Evolutionary conservation across 2,329 filamentous ascomycete genomes (phyloP).

Genomic region (Curvularia lunata): DNA sequence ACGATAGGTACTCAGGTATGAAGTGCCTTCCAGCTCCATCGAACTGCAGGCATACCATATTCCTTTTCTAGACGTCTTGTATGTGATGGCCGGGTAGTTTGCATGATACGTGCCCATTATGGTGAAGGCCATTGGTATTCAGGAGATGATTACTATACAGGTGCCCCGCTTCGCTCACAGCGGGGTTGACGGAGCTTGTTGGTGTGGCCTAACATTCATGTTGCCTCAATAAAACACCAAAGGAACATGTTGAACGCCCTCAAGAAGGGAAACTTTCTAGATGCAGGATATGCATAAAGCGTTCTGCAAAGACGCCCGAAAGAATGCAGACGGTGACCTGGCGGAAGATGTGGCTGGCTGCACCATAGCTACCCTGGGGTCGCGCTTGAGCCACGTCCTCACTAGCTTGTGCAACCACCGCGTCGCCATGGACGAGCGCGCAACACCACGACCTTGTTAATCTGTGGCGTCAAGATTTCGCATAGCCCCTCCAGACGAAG

Average conservation of each 20-base stretch:
- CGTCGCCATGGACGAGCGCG: conserved; percentile 15
- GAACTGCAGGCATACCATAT: background rate
- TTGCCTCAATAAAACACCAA: background rate
- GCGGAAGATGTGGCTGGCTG: background rate
- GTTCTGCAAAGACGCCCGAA: background rate
- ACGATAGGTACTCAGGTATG: background rate
- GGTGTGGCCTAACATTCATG: background rate
- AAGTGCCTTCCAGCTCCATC: background rate
- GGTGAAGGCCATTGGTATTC: no score
- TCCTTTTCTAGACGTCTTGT: background rate
- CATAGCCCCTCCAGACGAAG: background rate
- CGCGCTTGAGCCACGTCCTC: conserved; percentile 16
- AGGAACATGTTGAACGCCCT: background rate
- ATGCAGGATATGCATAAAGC: background rate
- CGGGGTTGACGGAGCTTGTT: background rate
- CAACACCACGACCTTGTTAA: conserved; percentile 1
- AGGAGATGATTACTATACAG: background rate
- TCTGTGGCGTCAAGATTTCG: background rate
- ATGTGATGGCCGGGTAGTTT: background rate
- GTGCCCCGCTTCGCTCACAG: background rate
- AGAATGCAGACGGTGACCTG: background rate
- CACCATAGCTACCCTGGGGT: background rate
- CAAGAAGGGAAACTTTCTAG: background rate
- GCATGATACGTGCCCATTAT: background rate
- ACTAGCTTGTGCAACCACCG: conserved; percentile 3